Conservation (phyloP, 228 moss, liverwort and hornwort genomes). For the Sphagnum magellanicum region DNA sequence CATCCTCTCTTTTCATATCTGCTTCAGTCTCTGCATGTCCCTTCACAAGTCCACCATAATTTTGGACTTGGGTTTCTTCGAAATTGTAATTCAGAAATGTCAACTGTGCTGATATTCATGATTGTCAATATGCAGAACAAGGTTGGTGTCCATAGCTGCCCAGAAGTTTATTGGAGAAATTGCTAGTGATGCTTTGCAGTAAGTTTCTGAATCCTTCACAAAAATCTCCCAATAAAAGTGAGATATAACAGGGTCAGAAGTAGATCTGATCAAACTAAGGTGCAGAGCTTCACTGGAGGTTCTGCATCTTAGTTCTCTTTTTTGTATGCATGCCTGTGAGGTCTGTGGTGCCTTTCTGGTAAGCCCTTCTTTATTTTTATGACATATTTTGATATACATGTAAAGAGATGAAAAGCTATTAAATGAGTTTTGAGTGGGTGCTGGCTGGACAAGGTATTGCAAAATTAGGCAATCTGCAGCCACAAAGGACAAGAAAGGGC, state of each 20-base stretch:
- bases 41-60: too few relatives aligned
- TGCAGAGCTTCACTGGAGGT: not conserved
- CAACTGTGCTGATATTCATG: not conserved
- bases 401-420: too few relatives aligned
- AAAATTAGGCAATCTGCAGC: slow-evolving; percentile 79
- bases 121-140: slow-evolving; percentile 16
- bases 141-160: slow-evolving; percentile 40
- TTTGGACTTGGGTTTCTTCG: too few relatives aligned
- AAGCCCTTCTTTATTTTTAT: not conserved
- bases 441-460: slow-evolving; percentile 46
- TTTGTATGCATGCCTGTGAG: not conserved
- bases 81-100: too few relatives aligned
- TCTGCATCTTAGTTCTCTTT: not conserved
- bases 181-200: slow-evolving; percentile 57
- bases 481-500: slow-evolving; percentile 78
- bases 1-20: too few relatives aligned
- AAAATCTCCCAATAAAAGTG: not conserved
- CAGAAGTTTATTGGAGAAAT: slow-evolving; percentile 51
- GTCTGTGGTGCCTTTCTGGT: not conserved
- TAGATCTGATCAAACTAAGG: too few relatives aligned
- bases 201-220: slow-evolving; percentile 2
- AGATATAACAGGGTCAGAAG: too few relatives aligned
- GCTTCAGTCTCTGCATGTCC: too few relatives aligned
- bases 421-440: too few relatives aligned
- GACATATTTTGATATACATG: not conserved